Conservation (phyloP, 495 filamentous ascomycete species). For the Patellaria atrata region DNA sequence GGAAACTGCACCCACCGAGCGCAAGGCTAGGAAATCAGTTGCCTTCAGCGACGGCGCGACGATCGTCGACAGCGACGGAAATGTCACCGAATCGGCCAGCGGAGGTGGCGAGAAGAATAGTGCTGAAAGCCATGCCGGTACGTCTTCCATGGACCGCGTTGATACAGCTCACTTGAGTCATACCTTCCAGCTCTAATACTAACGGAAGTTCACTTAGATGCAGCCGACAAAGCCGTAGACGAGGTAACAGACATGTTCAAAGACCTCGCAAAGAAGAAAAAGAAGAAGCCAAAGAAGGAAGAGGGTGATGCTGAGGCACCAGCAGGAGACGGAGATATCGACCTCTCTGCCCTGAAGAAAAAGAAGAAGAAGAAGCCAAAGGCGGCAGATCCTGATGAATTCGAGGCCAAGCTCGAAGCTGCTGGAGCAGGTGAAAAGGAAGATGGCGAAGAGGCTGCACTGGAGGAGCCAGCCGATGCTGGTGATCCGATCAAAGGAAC, state of each 20-base stretch:
- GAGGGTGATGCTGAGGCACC: slow-evolving; percentile 42
- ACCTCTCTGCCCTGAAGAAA: slow-evolving; percentile 71
- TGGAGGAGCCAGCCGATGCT: slow-evolving; percentile 37
- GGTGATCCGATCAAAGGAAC: slow-evolving; percentile 85
- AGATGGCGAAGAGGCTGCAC: slow-evolving; percentile 36
- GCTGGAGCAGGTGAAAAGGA: slow-evolving; percentile 40
- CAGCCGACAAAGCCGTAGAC: slow-evolving; percentile 50
- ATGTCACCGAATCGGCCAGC: slow-evolving; percentile 54
- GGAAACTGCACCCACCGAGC: slow-evolving; percentile 27
- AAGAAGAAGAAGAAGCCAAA: slow-evolving; percentile 87
- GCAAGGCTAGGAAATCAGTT: slow-evolving; percentile 72
- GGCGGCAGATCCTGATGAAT: slow-evolving; percentile 51
- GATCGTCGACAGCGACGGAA: slow-evolving; percentile 73
- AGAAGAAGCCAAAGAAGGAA: slow-evolving; percentile 59
- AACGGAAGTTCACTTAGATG: slow-evolving; percentile 12
- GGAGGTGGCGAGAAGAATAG: slow-evolving; percentile 44
- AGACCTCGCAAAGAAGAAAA: slow-evolving; percentile 80
- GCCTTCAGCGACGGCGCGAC: slow-evolving; percentile 73
- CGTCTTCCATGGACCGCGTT: slow-evolving; percentile 10
- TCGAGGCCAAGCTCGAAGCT: slow-evolving; percentile 66
- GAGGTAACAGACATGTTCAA: slow-evolving; percentile 63
- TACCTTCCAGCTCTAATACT: background rate
- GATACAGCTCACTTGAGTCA: slow-evolving; percentile 4
- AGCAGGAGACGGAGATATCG: slow-evolving; percentile 52
- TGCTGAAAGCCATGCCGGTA: slow-evolving; percentile 56